phyloP scores from a whole-genome alignment of 331 rosid genomes.

The Cydonia oblonga region DNA sequence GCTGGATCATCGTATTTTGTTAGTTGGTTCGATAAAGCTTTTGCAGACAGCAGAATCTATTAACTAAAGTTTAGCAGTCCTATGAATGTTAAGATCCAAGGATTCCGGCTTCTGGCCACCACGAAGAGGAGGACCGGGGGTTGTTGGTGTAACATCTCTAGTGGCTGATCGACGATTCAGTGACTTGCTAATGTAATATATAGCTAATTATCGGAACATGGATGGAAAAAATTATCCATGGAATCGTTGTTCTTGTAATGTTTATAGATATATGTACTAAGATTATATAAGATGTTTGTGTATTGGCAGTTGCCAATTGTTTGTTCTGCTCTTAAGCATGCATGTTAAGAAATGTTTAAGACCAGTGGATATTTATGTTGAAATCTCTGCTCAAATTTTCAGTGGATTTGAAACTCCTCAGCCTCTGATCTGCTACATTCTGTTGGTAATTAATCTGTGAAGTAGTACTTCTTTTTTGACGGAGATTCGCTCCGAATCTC shows the following conservation, averaged over 20 bases:
- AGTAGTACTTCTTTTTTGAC: background rate
- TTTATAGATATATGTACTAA: constrained; percentile 20
- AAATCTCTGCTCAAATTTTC: background rate
- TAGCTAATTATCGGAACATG: constrained; percentile 53
- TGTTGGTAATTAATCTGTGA: background rate
- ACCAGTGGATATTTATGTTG: background rate
- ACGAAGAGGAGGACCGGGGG: constrained; percentile 26
- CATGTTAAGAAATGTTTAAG: background rate
- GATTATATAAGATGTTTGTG: constrained; percentile 23
- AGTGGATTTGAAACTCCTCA: background rate
- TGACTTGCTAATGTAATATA: constrained; percentile 40
- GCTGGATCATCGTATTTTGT: constrained; percentile 33
- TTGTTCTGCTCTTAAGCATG: background rate
- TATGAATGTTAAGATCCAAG: constrained; percentile 29
- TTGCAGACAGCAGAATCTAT: constrained; percentile 27
- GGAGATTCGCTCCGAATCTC: too few species aligned
- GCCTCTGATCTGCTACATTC: background rate
- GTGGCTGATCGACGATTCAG: constrained; percentile 32
- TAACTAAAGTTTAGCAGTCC: constrained; percentile 36
- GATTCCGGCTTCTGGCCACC: constrained; percentile 32
- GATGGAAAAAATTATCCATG: constrained; percentile 42
- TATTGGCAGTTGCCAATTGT: constrained; percentile 16
- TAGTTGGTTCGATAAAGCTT: constrained; percentile 21
- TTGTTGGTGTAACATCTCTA: constrained; percentile 28
- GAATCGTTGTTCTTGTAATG: constrained; percentile 23